phyloP scores from a whole-genome alignment of 208 protist genomes.

The Tetramitus jugosus region DNA sequence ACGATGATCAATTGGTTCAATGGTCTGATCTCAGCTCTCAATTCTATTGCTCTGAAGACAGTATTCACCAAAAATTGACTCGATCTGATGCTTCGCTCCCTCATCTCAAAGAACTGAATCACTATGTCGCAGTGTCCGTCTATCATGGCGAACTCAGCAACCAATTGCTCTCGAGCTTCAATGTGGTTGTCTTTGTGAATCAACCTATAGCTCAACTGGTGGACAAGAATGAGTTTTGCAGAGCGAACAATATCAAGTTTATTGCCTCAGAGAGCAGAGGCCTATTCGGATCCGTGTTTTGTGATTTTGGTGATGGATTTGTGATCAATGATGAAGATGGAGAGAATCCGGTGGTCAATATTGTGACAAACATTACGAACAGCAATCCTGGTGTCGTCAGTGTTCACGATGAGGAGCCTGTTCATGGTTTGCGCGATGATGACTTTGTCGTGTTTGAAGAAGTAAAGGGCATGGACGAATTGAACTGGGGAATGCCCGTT shows the following conservation, averaged over 20 bases:
- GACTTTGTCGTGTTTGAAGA: conserved; percentile 2
- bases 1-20: neutral
- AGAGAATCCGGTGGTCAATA: neutral
- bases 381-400: neutral
- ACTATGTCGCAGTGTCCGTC: conserved; percentile 59
- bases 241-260: neutral
- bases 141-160: neutral
- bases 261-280: conserved; percentile 20
- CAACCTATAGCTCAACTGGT: neutral
- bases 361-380: conserved; percentile 20
- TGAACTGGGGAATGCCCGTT: neutral
- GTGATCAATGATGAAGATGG: conserved; percentile 20
- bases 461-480: neutral
- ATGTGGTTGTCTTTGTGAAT: neutral
- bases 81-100: conserved; percentile 49
- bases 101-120: conserved; percentile 69
- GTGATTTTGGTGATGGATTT: conserved; percentile 26
- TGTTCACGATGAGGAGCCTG: neutral
- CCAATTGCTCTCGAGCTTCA: too few relatives aligned
- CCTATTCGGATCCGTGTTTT: conserved; percentile 21
- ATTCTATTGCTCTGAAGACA: conserved; percentile 22
- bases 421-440: neutral
- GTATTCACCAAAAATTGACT: conserved; percentile 16
- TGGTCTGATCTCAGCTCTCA: conserved; percentile 14
- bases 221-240: conserved; percentile 19